Evolutionary conservation across 1,139 yeast genomes (phyloP).

Genomic region (Saccharomyces hybrid): DNA sequence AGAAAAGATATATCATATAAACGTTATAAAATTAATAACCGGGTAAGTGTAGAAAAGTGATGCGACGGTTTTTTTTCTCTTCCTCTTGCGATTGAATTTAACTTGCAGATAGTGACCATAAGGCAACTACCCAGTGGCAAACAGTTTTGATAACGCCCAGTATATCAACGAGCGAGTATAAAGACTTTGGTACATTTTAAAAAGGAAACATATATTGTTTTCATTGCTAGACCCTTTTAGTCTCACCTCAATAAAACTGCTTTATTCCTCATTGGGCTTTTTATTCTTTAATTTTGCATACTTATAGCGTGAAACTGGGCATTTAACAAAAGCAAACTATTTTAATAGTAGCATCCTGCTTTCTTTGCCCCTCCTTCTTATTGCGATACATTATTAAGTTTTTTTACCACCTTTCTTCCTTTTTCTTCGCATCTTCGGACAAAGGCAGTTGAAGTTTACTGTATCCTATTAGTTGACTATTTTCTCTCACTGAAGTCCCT

Average conservation of each 20-base stretch:
- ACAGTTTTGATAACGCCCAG: background rate
- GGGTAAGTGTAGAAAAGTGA: background rate
- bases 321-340: conserved; percentile 12
- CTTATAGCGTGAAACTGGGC: conserved; percentile 1
- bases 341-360: conserved; percentile 1
- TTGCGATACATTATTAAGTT: background rate
- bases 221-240: background rate
- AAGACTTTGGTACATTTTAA: background rate
- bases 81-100: background rate
- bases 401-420: background rate
- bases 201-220: background rate
- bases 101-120: background rate
- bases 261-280: background rate
- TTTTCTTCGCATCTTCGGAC: background rate
- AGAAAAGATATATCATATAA: background rate
- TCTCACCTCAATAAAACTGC: background rate
- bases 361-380: background rate
- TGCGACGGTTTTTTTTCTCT: background rate
- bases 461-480: background rate
- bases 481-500: background rate
- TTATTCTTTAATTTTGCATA: background rate
- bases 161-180: background rate
- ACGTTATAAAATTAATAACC: background rate
- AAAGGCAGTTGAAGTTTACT: background rate
- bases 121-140: background rate